phyloP scores from a whole-genome alignment of 164 flowering plant species.

The Kalanchoe fedtschenkoi region DNA sequence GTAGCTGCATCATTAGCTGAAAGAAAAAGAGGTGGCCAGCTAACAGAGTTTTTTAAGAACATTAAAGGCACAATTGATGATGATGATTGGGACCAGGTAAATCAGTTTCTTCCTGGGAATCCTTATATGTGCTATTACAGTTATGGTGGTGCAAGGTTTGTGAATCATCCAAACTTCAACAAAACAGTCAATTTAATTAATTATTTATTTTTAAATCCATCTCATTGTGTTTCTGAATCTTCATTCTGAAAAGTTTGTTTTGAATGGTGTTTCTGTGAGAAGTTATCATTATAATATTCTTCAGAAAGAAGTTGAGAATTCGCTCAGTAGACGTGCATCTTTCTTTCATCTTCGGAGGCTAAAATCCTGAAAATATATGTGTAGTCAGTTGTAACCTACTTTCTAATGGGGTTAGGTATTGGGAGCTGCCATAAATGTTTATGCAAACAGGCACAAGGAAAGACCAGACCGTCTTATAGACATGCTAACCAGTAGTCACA shows the following conservation, averaged over 20 bases:
- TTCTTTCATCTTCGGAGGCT: neutral
- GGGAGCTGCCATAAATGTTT: constrained; percentile 94
- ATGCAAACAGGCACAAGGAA: constrained; percentile 93
- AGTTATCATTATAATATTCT: too few relatives aligned
- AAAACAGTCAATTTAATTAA: neutral
- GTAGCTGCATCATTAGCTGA: constrained; percentile 98
- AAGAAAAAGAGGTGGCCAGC: constrained; percentile 81
- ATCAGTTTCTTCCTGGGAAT: neutral
- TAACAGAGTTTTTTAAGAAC: constrained; percentile 84
- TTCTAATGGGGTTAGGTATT: constrained; percentile 49
- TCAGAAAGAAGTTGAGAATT: too few relatives aligned
- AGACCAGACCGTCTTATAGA: constrained; percentile 98
- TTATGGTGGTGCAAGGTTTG: neutral
- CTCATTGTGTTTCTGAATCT: neutral
- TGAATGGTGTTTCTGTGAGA: neutral
- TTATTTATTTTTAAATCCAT: too few relatives aligned
- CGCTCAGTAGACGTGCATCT: too few relatives aligned
- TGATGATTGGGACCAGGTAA: constrained; percentile 98
- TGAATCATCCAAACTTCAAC: neutral
- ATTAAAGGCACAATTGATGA: constrained; percentile 87
- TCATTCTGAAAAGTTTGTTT: neutral
- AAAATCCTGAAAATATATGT: neutral
- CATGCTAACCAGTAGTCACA: constrained; percentile 95
- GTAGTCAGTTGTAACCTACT: neutral
- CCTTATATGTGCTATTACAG: neutral